phyloP scores from a whole-genome alignment of 768 basidiomycete genomes.

The Tricholoma saponaceum region DNA sequence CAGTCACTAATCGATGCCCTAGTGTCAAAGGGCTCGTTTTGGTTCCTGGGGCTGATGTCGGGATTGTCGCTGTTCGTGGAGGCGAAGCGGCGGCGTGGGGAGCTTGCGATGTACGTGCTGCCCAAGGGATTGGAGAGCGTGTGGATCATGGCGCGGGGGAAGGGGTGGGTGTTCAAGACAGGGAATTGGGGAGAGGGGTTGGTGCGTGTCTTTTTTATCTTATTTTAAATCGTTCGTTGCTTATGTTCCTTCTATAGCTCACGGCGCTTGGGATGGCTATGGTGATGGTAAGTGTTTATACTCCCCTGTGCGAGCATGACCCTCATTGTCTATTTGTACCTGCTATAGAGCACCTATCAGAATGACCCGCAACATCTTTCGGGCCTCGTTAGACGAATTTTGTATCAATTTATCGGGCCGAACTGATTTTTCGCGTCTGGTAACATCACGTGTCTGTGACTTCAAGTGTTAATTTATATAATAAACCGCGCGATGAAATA shows the following conservation, averaged over 20 bases:
- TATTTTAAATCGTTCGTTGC: neutral
- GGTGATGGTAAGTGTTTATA: constrained; percentile 65
- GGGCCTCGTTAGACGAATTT: constrained; percentile 70
- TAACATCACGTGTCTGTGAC: neutral
- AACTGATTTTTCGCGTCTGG: constrained; percentile 39
- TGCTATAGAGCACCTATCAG: constrained; percentile 70
- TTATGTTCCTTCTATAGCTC: constrained; percentile 31
- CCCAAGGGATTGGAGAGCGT: constrained; percentile 88
- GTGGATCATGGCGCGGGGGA: constrained; percentile 78
- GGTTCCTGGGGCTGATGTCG: constrained; percentile 66
- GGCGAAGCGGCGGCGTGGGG: constrained; percentile 81
- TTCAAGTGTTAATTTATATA: neutral
- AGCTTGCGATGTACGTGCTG: constrained; percentile 89
- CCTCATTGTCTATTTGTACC: neutral
- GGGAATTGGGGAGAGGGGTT: constrained; percentile 67
- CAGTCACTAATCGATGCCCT: constrained; percentile 50
- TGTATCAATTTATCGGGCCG: constrained; percentile 89
- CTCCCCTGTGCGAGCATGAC: neutral
- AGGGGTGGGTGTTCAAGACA: constrained; percentile 69
- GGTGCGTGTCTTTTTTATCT: constrained; percentile 35
- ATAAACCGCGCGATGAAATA: too few species aligned
- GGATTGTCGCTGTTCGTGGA: constrained; percentile 84
- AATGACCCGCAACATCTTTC: constrained; percentile 79
- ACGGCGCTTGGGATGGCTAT: constrained; percentile 83
- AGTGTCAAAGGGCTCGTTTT: constrained; percentile 68